Percentiles rank a stretch among this genome's conserved stretches.
These are phyloP conservation scores for Plasmodium knowlesi DNA, from an alignment of 169 alveolate genomes.

Conservation along the genomic window DNA sequence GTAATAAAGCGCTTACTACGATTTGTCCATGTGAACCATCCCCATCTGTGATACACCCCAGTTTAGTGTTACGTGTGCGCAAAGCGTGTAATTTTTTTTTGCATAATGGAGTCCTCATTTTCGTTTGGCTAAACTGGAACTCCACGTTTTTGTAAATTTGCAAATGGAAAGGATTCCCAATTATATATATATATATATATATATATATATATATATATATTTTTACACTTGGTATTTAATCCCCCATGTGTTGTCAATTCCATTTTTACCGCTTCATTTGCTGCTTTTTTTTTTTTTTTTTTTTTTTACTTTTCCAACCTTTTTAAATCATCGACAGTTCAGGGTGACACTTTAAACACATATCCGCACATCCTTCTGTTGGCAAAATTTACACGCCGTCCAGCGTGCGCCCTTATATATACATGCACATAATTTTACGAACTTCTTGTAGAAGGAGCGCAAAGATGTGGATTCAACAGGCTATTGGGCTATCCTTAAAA, in stretches of 20 bases:
- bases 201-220: too few relatives aligned
- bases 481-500: neutral
- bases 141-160: neutral
- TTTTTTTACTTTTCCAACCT: neutral
- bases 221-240: neutral
- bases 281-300: neutral
- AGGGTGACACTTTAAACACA: neutral
- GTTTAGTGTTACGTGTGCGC: neutral
- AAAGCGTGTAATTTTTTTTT: neutral
- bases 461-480: neutral
- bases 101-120: neutral
- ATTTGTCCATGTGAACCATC: slow-evolving; percentile 67
- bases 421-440: neutral
- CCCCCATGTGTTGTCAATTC: neutral
- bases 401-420: neutral
- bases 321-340: neutral
- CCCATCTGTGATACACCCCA: slow-evolving; percentile 22
- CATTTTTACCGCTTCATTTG: neutral
- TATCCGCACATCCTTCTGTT: neutral
- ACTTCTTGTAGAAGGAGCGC: neutral
- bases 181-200: neutral
- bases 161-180: neutral
- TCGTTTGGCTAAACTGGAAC: neutral
- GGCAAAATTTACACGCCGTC: neutral
- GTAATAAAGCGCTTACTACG: slow-evolving; percentile 25